phyloP scores from a whole-genome alignment of 768 basidiomycete species.

The Paxillus involutus region DNA sequence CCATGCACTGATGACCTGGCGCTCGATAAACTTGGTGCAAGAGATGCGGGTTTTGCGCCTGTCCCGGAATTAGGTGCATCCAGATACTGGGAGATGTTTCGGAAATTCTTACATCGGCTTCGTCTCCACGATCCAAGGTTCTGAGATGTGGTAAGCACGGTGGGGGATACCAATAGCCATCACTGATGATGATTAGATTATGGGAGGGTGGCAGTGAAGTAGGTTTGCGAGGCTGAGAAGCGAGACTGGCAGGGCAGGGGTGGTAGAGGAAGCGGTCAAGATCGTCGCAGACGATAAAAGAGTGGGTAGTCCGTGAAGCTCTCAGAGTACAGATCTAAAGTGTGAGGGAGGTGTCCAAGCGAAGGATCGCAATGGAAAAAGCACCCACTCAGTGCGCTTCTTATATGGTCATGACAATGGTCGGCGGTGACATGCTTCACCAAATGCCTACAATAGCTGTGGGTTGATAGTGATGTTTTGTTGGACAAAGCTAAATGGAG shows the following conservation, averaged over 20 bases:
- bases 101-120: conserved; percentile 21
- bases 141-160: conserved; percentile 17
- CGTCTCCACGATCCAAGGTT: conserved; percentile 26
- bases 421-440: neutral
- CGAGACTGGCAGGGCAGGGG: neutral
- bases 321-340: conserved; percentile 18
- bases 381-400: neutral
- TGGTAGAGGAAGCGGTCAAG: neutral
- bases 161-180: conserved; percentile 5
- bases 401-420: conserved; percentile 26
- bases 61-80: neutral
- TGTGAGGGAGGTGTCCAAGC: neutral
- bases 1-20: conserved; percentile 60
- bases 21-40: conserved; percentile 50
- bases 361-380: conserved; percentile 1
- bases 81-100: neutral
- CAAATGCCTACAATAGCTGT: neutral
- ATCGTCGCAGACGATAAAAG: conserved; percentile 29
- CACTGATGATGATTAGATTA: conserved; percentile 9
- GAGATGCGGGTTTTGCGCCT: conserved; percentile 30
- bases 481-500: neutral
- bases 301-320: conserved; percentile 22
- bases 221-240: neutral
- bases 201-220: neutral
- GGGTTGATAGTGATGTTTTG: neutral